Evolutionary conservation across 805 yeast genomes (phyloP).

Genomic region (Diddensiella santjacobensis): DNA sequence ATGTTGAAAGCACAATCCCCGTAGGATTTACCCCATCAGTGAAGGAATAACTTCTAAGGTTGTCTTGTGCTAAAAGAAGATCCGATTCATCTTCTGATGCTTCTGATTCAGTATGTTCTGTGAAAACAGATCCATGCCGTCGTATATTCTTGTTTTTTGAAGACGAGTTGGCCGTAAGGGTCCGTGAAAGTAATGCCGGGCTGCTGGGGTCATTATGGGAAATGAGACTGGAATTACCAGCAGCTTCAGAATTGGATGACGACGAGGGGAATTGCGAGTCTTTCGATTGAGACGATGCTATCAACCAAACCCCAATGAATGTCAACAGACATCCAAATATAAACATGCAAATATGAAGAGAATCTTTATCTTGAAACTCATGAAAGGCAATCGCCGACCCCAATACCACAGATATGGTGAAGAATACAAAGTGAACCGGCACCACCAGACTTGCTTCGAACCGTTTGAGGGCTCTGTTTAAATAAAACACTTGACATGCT

Average conservation of each 20-base stretch:
- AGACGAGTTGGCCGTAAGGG: neutral
- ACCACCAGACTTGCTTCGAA: conserved; percentile 46
- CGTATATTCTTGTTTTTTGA: neutral
- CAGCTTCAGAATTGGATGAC: too few species aligned
- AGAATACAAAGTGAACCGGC: conserved; percentile 48
- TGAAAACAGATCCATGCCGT: neutral
- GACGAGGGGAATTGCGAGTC: neutral
- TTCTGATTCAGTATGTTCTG: neutral
- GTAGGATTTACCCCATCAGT: neutral
- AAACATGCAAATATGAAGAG: conserved; percentile 28
- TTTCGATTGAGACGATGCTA: conserved; percentile 24
- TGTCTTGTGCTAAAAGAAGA: neutral
- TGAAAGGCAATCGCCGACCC: conserved; percentile 43
- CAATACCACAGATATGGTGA: conserved; percentile 42
- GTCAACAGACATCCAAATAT: conserved; percentile 37
- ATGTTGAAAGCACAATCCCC: neutral
- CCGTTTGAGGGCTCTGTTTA: conserved; percentile 38
- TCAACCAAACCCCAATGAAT: conserved; percentile 42
- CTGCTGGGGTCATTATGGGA: neutral
- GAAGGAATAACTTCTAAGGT: neutral
- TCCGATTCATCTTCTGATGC: neutral
- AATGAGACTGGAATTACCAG: too few species aligned
- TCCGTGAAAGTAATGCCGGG: neutral
- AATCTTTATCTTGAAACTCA: conserved; percentile 36
- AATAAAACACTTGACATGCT: conserved; percentile 38